Conservation (phyloP, 1,139 yeast genomes). For the Magnusiomyces sp. region DNA sequence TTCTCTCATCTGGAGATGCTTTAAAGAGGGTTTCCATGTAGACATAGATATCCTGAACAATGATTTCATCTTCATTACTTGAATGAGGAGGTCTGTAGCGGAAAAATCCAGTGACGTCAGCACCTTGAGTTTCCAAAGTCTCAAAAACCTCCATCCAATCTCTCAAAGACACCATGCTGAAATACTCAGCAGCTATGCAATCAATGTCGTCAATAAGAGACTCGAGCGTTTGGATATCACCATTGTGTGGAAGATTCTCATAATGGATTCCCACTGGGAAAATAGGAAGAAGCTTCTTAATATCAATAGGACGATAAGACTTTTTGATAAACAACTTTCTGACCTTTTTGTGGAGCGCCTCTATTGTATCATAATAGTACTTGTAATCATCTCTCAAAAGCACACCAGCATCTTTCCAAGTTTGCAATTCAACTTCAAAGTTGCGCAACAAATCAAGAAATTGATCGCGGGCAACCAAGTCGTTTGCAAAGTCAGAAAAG, state of each 20-base stretch:
- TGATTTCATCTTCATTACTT: conserved; percentile 47
- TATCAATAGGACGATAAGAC: conserved; percentile 61
- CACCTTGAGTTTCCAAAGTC: conserved; percentile 58
- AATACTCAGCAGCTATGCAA: conserved; percentile 50
- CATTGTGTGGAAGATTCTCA: conserved; percentile 22
- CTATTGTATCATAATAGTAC: conserved; percentile 34
- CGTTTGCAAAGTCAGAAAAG: conserved; percentile 68
- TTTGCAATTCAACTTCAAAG: conserved; percentile 61
- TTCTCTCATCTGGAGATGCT: conserved; percentile 8
- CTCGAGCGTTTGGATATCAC: conserved; percentile 34
- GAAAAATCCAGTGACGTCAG: conserved; percentile 49
- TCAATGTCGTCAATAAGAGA: conserved; percentile 59
- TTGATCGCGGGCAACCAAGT: conserved; percentile 49
- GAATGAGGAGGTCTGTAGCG: conserved; percentile 43
- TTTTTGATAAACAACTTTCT: conserved; percentile 70
- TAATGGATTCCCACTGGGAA: conserved; percentile 20
- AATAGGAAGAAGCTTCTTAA: conserved; percentile 23
- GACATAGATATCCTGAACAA: conserved; percentile 59
- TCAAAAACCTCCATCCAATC: conserved; percentile 82
- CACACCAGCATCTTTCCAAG: conserved; percentile 42
- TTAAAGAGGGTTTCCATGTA: conserved; percentile 56
- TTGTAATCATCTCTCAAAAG: conserved; percentile 30
- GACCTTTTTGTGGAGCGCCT: conserved; percentile 54
- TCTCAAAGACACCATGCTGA: conserved; percentile 50
- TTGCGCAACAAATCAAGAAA: conserved; percentile 60